These are phyloP conservation scores for Penicillium arizonense DNA, from an alignment of 495 filamentous ascomycete species.

Conservation along the genomic window DNA sequence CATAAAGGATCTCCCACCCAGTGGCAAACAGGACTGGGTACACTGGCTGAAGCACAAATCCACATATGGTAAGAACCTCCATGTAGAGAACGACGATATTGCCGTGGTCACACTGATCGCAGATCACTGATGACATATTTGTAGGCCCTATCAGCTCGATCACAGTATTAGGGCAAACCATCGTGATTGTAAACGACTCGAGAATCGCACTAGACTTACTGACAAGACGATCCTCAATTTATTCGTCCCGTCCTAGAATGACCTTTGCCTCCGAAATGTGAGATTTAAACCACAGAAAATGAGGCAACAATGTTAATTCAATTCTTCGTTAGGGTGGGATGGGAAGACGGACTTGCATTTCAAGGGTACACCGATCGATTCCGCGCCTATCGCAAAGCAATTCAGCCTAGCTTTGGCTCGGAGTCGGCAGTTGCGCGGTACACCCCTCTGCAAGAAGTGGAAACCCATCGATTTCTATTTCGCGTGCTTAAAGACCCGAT, in stretches of 20 bases:
- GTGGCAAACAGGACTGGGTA: constrained; percentile 9
- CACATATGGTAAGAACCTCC: constrained; percentile 2
- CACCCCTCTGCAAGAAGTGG: constrained; percentile 35
- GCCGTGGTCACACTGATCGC: not conserved
- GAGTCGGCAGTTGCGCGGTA: constrained; percentile 32
- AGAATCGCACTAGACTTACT: constrained; percentile 39
- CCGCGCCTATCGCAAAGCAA: constrained; percentile 40
- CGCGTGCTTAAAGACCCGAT: constrained; percentile 37
- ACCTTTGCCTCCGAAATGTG: constrained; percentile 38
- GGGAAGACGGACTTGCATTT: constrained; percentile 34
- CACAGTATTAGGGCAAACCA: constrained; percentile 43
- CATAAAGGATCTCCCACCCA: constrained; percentile 5
- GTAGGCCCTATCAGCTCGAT: constrained; percentile 47
- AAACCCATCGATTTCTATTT: constrained; percentile 40
- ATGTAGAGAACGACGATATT: not conserved
- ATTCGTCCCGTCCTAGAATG: constrained; percentile 39
- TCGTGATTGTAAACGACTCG: constrained; percentile 45
- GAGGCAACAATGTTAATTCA: no score
- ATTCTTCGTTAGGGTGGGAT: constrained; percentile 25
- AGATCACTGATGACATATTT: not conserved
- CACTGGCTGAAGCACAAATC: constrained; percentile 15
- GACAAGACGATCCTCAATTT: constrained; percentile 35
- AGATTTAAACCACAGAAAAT: not conserved
- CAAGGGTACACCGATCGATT: constrained; percentile 36
- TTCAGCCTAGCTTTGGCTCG: constrained; percentile 23